Percentiles rank a stretch among this genome's conserved stretches.
Evolutionary conservation across 257 asterid species (phyloP).

Genomic region (Coffea eugenioides): DNA sequence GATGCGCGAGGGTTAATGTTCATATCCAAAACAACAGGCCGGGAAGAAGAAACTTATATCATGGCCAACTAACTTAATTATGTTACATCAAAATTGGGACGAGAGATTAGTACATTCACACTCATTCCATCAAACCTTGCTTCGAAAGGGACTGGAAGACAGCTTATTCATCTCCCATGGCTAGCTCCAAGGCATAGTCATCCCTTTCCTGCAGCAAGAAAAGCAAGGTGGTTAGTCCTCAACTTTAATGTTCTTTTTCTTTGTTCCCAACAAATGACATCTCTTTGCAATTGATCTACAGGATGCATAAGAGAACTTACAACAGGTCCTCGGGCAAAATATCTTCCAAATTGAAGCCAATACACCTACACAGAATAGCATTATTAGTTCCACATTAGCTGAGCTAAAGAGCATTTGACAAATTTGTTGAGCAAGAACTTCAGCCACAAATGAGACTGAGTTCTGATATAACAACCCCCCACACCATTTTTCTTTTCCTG

Average conservation of each 20-base stretch:
- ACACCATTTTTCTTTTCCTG: neutral
- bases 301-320: conserved; percentile 43
- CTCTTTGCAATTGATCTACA: neutral
- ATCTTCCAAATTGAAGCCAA: conserved; percentile 98
- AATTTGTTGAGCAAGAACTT: neutral
- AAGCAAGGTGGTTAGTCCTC: conserved; percentile 3
- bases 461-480: neutral
- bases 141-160: neutral
- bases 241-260: neutral
- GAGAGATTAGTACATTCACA: neutral
- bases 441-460: neutral
- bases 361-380: conserved; percentile 60
- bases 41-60: neutral
- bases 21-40: neutral
- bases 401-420: neutral
- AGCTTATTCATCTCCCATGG: conserved; percentile 83
- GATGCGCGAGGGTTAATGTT: neutral
- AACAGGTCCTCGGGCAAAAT: conserved; percentile 93
- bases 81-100: conserved; percentile 12
- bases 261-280: neutral
- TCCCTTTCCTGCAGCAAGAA: conserved; percentile 78
- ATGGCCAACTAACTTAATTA: neutral
- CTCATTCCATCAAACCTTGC: neutral
- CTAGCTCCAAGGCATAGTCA: conserved; percentile 91
- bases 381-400: neutral